phyloP scores from a whole-genome alignment of 371 early-diverging fungal genomes.

The Mortierella polycephala region DNA sequence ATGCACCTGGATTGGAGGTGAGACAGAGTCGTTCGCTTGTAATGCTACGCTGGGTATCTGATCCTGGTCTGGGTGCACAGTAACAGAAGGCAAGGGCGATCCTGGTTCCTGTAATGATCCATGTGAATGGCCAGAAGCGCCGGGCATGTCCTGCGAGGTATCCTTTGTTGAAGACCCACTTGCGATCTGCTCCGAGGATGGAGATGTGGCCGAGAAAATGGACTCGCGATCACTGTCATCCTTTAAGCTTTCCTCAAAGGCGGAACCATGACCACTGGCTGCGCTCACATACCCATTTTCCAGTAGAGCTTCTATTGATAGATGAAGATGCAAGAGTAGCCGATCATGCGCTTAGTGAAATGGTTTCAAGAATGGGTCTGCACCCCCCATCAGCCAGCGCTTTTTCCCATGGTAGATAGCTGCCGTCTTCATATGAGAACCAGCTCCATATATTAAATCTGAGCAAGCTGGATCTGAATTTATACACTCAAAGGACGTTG shows the following conservation, averaged over 20 bases:
- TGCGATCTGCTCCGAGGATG: constrained; percentile 18
- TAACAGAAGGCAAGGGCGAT: constrained; percentile 27
- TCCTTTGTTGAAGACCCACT: constrained; percentile 5
- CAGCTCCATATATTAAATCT: constrained; percentile 7
- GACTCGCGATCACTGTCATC: constrained; percentile 52
- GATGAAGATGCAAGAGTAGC: neutral
- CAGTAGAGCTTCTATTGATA: constrained; percentile 37
- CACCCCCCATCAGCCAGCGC: too few species aligned
- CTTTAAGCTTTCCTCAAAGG: constrained; percentile 49
- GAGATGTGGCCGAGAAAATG: constrained; percentile 19
- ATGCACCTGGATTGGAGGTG: neutral
- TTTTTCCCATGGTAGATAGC: too few species aligned
- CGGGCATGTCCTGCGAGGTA: constrained; percentile 24
- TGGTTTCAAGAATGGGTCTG: too few species aligned
- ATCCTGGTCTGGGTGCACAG: neutral
- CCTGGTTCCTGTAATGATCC: constrained; percentile 36
- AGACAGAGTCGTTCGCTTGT: neutral
- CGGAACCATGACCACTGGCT: constrained; percentile 56
- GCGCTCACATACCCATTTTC: constrained; percentile 57
- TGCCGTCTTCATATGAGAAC: neutral
- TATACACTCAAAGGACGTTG: constrained; percentile 12
- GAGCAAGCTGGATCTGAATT: constrained; percentile 37
- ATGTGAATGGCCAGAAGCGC: constrained; percentile 41
- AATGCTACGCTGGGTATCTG: constrained; percentile 2
- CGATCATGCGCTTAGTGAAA: neutral